Percentiles rank a stretch among this genome's conserved stretches.
These are phyloP conservation scores for Xylaria sp. DNA, from an alignment of 2,329 filamentous ascomycete genomes.

Conservation along the genomic window DNA sequence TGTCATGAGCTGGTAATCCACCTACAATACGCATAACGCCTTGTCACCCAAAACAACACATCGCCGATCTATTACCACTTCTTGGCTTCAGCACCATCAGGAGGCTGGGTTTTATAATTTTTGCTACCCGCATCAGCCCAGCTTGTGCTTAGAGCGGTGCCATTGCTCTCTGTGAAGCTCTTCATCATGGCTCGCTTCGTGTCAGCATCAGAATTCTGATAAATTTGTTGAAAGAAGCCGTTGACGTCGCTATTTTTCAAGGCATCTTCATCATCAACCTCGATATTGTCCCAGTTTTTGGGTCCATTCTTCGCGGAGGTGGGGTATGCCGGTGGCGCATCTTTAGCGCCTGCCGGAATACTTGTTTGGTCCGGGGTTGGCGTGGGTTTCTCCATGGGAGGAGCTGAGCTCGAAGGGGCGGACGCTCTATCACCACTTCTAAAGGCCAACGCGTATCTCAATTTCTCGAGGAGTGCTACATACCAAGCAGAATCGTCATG, in stretches of 20 bases:
- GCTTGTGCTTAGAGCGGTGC: constrained; percentile 90
- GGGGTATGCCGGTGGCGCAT: constrained; percentile 73
- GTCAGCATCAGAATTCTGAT: constrained; percentile 79
- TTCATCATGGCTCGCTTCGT: constrained; percentile 96
- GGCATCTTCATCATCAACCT: constrained; percentile 63
- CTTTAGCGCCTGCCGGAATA: constrained; percentile 25
- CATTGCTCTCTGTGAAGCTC: constrained; percentile 93
- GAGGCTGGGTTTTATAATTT: constrained; percentile 77
- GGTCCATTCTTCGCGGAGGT: constrained; percentile 85
- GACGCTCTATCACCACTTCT: constrained; percentile 20
- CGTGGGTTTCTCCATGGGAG: constrained; percentile 28
- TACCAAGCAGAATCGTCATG: constrained; percentile 43
- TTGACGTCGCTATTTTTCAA: constrained; percentile 74
- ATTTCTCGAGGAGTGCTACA: constrained; percentile 35
- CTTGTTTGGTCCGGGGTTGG: constrained; percentile 22
- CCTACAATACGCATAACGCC: constrained; percentile 23
- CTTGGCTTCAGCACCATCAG: constrained; percentile 81
- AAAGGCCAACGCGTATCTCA: constrained; percentile 43
- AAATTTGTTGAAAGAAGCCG: constrained; percentile 90
- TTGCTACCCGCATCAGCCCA: constrained; percentile 83
- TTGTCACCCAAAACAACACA: constrained; percentile 15
- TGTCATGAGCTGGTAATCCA: constrained; percentile 13
- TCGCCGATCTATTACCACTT: constrained; percentile 63
- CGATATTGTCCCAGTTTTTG: constrained; percentile 92
- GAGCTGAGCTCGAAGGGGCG: constrained; percentile 25